Base-by-base conservation (phyloP, 2,329 filamentous ascomycete genomes). In the Chaetomiaceae sp. region DNA sequence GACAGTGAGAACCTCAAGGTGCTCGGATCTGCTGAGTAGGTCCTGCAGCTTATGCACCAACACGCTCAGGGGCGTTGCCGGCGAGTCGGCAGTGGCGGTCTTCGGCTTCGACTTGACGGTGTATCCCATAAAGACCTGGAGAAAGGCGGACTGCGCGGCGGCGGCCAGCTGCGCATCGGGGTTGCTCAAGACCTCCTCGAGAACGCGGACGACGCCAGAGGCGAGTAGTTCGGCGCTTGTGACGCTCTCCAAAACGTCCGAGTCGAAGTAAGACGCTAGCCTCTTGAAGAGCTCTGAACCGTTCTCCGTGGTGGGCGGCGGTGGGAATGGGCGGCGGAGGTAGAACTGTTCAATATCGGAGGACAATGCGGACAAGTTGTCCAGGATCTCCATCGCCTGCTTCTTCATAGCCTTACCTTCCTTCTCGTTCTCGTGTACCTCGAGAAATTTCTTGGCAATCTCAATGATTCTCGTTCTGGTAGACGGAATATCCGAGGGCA, bases 1-100 rank as follows among this genome's bases (percentile, higher is more conserved):
- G 45, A 97, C 90, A 7, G 93, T 98, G 51, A 95, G 80, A 36
- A 98, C 91, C 62, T 98, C 93, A 59, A 97, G 98, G 71, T 97
- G 90, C 70, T 98, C 93, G 27, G 91, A 94, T 56, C 93, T 83
- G 71, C 93, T 98, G 47, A 98, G 78, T 48, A 98, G 72, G 68
- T 98, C 93, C 67, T 98, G 93, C 26, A 98, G 74, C 66, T 98
- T 98, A 64, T 90, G 86, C 33, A 95, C 83, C 64, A 98, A 75
- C 42, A 95, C 79, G 60, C 89, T 93, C 65, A 97, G 95, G 1
- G 89, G 84, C 0, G 91, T 95, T 0, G 81, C 76, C 3, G 87
- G 82, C 10, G 84, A 86, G 45, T 85, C 79, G 11, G 74, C 75
- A 27, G 74, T 81, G 4, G 79, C 76, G 14, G 80, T 83, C 61